Evolutionary conservation across 257 asterid genomes (phyloP), one percentile per base, ranked within the genome.

Genomic region (Lantana camara): DNA sequence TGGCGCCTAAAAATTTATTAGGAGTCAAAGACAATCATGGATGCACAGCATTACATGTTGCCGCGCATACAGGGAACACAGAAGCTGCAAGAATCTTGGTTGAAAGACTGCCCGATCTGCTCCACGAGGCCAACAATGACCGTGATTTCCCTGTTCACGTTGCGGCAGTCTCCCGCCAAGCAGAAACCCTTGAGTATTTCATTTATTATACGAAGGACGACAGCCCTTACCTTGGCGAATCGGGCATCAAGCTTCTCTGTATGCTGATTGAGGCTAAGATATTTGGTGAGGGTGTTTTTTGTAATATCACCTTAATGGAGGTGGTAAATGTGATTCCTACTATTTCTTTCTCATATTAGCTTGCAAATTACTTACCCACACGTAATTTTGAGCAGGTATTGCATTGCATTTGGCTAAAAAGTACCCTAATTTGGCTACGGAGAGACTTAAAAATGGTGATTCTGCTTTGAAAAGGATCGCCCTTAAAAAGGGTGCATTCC

Each of bases 1-100:
- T 68, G 71, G 46, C 71, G 2, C n/a, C n/a, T n/a, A 47, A 66
- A 17, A 63, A 66, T 4, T 32, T 29, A 0, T 4, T 66, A 53
- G 53, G 12, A 11, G 14, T 15, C 0, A 27, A 40, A 22, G 71
- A 66, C 47, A 53, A 40, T 21, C 16, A 32, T 8, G 60, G 66
- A 1, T 9, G 7, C 53, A 61, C 69, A 0, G 64, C 69, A 8
- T 17, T 70, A 11, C 55, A 61, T 15, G 21, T 53, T 13, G 75
- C 75, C 14, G 69, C 69, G 4, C 35, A 34, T 0, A 49, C 45
- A 0, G 69, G 69, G 4, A 70, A 70, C 29, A 30, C 8, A 23
- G 64, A 12, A 7, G 75, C 69, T 4, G 69, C 49, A 21, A 27
- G 12, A 14, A 16, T 53, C 15, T 7, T 70, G 2, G 40, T 70